Evolutionary conservation across 768 basidiomycete species (phyloP), one percentile per base, ranked within the genome.

Genomic region (Melanogaster broomeanus): DNA sequence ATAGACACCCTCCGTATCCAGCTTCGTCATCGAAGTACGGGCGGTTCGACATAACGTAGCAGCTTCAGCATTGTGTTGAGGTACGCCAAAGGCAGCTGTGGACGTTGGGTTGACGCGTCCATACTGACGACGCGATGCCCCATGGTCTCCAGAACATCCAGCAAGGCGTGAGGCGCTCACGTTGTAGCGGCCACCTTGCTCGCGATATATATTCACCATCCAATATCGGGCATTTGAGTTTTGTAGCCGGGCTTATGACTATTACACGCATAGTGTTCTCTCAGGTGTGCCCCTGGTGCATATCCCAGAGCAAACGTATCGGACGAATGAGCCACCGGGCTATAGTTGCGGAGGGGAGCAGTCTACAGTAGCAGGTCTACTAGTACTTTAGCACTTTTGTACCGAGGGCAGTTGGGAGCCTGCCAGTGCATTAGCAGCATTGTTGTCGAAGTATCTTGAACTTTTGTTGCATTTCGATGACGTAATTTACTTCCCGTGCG

Each of bases 201-300:
- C 57, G 38, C 22, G 30, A 45, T 39, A 31, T 25, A 42, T 27
- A 16, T 27, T n/a, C 25, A 51, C 56, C 51, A 34, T 51, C n/a
- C 19, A 11, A 42, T 42, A 28, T 24, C 18, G 55, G 51, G 54
- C 62, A 59, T 53, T 55, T 53, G 33, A 60, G 57, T 44, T 52
- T 49, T 25, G 39, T 65, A 64, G 62, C 62, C 63, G 53, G 60
- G 40, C 58, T 52, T 46, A 35, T 64, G 62, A 64, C 63, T 64
- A 64, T 64, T 50, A 52, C 63, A 64, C 62, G 63, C 57, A 64
- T 48, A 53, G 63, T 64, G 62, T 58, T 53, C 24, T 39, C 44
- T 49, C 55, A 34, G 60, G 51, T 62, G 60, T 61, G 54, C 54
- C 45, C 59, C 38, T 46, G 51, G 60, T 61, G 42, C 40, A 44